These are phyloP conservation scores for Colletotrichum simmondsii DNA, from an alignment of 2,329 filamentous ascomycete genomes.

Conservation along the genomic window DNA sequence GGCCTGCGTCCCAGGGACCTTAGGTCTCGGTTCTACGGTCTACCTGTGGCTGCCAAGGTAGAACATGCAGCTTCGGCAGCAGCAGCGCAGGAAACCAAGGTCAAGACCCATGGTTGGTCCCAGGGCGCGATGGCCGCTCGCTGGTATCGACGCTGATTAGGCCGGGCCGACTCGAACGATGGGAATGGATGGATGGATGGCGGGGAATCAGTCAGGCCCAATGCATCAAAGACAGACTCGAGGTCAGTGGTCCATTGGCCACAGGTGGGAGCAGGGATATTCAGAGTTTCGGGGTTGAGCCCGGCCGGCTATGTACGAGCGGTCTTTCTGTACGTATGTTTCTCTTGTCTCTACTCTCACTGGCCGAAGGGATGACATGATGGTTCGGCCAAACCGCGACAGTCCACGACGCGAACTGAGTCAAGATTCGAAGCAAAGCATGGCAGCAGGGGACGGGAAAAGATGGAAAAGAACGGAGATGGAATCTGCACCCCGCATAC, in stretches of 20 bases:
- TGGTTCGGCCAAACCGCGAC: neutral
- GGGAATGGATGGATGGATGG: neutral
- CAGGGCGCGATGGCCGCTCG: neutral
- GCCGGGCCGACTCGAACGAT: slow-evolving; percentile 23
- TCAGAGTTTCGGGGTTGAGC: neutral
- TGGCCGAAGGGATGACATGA: neutral
- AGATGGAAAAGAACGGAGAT: neutral
- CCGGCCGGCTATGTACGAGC: neutral
- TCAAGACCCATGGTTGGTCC: neutral
- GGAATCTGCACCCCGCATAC: slow-evolving; percentile 18
- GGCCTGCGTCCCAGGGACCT: too few relatives aligned
- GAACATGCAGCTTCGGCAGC: neutral
- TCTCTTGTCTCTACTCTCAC: neutral
- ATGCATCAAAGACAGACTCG: neutral
- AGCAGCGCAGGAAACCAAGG: neutral
- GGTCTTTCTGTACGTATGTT: neutral
- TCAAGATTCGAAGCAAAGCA: neutral
- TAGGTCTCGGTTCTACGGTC: neutral
- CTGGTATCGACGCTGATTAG: slow-evolving; percentile 20
- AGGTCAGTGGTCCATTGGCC: neutral
- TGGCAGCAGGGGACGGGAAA: neutral
- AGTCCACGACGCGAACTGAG: neutral
- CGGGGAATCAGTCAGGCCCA: neutral
- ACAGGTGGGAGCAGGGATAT: neutral
- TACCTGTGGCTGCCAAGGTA: neutral